These are phyloP conservation scores for Aspergillus ellipticus DNA, from an alignment of 495 filamentous ascomycete genomes.

Conservation along the genomic window DNA sequence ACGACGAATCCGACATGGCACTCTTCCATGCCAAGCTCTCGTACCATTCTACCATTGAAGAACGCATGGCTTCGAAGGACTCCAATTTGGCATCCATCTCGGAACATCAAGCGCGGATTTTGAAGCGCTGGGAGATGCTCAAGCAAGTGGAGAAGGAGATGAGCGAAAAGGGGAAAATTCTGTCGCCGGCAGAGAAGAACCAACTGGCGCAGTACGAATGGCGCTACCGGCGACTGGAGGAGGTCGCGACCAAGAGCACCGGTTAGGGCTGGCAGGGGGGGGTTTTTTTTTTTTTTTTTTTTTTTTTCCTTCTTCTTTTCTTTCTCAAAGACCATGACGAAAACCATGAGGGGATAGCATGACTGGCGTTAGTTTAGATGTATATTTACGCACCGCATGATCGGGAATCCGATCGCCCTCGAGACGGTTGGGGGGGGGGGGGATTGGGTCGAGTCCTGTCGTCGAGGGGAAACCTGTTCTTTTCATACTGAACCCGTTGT, in stretches of 20 bases:
- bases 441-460: too few species aligned
- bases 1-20: constrained; percentile 44
- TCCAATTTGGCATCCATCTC: constrained; percentile 36
- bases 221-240: constrained; percentile 37
- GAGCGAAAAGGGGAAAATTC: constrained; percentile 29
- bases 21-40: constrained; percentile 39
- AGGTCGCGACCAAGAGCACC: constrained; percentile 26
- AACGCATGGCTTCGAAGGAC: constrained; percentile 32
- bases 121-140: constrained; percentile 40
- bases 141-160: constrained; percentile 37
- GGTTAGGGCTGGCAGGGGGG: constrained; percentile 11
- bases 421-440: background rate
- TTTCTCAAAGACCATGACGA: constrained; percentile 3
- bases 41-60: constrained; percentile 39
- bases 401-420: background rate
- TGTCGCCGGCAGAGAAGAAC: constrained; percentile 32
- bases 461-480: background rate
- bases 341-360: constrained; percentile 19
- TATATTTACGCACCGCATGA: constrained; percentile 12
- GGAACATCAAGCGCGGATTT: constrained; percentile 34
- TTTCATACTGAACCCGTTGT: background rate
- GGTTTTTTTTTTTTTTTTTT: too few species aligned
- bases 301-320: too few species aligned
- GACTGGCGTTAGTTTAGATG: constrained; percentile 32
- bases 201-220: constrained; percentile 39